A percentile compares a stretch with the other conserved stretches of the same genome.
Conservation (phyloP, 2,329 filamentous ascomycete species). For the Diplodia mutila region DNA sequence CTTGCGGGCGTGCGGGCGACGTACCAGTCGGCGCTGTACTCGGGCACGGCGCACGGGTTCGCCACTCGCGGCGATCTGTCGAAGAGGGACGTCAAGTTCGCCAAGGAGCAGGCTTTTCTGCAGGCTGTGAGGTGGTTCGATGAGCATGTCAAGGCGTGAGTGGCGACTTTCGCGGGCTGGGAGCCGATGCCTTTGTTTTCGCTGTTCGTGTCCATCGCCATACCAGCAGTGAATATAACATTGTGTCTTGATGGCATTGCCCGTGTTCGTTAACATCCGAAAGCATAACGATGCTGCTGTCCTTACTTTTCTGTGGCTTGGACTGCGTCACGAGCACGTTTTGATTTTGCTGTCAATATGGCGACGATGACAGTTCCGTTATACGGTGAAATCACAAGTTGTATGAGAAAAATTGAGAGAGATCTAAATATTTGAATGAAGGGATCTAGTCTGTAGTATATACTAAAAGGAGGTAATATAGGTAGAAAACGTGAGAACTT, state of each 20-base stretch:
- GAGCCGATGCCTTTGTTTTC: too few relatives aligned
- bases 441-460: background rate
- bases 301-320: too few relatives aligned
- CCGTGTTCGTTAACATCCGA: too few relatives aligned
- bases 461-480: background rate
- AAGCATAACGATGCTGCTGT: too few relatives aligned
- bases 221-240: too few relatives aligned
- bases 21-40: constrained; percentile 79
- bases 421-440: background rate
- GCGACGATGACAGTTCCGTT: too few relatives aligned
- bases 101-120: constrained; percentile 79
- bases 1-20: constrained; percentile 57
- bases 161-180: too few relatives aligned
- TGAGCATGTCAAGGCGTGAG: constrained; percentile 55
- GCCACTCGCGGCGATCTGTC: constrained; percentile 67
- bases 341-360: too few relatives aligned
- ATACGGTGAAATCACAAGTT: background rate
- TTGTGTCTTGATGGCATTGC: too few relatives aligned
- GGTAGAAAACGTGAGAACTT: background rate
- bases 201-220: too few relatives aligned
- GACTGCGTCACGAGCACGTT: too few relatives aligned
- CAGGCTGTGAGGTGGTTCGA: constrained; percentile 82
- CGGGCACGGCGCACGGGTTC: constrained; percentile 74
- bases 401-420: background rate
- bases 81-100: constrained; percentile 64